Evolutionary conservation across 106 monocot genomes (phyloP).

Genomic region (Posidonia australis): DNA sequence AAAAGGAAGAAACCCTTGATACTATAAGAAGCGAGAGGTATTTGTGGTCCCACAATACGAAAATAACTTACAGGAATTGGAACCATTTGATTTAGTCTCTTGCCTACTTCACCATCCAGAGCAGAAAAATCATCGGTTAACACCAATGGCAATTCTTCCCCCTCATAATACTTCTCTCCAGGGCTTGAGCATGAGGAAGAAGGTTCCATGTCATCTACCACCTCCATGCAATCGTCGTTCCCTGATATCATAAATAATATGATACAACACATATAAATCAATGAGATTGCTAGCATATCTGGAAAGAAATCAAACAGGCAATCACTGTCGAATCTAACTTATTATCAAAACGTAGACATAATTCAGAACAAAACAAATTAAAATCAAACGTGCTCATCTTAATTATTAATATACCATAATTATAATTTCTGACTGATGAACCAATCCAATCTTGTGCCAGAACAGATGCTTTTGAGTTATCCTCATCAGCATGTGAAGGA

Average conservation of each 20-base stretch:
- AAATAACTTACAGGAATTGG: constrained; percentile 66
- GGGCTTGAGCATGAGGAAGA: constrained; percentile 76
- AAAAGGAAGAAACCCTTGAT: too few relatives aligned
- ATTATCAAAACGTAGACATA: too few relatives aligned
- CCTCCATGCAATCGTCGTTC: constrained; percentile 30
- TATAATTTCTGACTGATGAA: constrained; percentile 34
- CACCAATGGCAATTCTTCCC: constrained; percentile 37
- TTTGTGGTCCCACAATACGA: background rate
- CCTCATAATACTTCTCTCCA: constrained; percentile 26
- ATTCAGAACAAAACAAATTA: too few relatives aligned
- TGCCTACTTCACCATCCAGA: constrained; percentile 79
- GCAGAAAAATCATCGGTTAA: constrained; percentile 46
- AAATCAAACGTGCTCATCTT: background rate
- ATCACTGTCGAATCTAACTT: too few relatives aligned
- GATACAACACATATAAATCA: constrained; percentile 2
- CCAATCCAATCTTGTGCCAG: constrained; percentile 63
- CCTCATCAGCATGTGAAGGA: constrained; percentile 38
- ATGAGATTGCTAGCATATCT: constrained; percentile 4
- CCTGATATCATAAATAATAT: constrained; percentile 18
- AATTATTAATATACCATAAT: constrained; percentile 35
- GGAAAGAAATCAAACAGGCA: background rate
- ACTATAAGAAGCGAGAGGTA: background rate
- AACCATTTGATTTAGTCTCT: constrained; percentile 73
- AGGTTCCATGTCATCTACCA: constrained; percentile 34
- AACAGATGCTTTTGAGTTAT: constrained; percentile 39